Base-by-base conservation (phyloP, 352 stramenopile species). In the Plasmopara halstedii region DNA sequence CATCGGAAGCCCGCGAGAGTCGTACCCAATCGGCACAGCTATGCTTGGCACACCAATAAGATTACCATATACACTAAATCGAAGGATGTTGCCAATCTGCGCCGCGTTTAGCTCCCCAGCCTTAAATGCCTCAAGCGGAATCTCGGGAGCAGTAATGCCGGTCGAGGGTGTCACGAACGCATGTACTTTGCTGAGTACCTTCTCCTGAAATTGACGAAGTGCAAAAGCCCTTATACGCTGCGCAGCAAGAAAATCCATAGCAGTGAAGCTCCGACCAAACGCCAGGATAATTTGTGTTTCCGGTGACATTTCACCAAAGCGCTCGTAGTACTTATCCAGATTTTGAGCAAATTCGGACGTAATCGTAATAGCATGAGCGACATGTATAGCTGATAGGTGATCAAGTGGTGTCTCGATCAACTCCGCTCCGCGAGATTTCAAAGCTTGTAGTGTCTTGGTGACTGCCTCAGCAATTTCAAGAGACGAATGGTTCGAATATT, bases 161-260 rank as follows among this genome's bases (percentile, higher is more conserved):
- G 76, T 84, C n/a, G 82, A 79, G 7, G 89, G 89, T 11, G 75
- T 86, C 42, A 95, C 60, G 37, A 97, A 91, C n/a, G 84, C 79
- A 58, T 96, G 84, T 41, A 95, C 68, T 41, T 90, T 78, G 47
- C 72, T 68, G 40, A 95, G 83, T 11, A 96, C 63, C 2, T 83
- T 63, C 20, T 80, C 66, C 21, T 76, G 61, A 17, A 91, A 73
- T 43, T 91, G 71, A 23, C 82, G 59, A 48, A 94, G 58, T 1
- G 83, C 85, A 42, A 85, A 97, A 13, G 70, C 71, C 8, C 85
- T 75, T 32, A 97, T 56, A 18, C 82, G 83, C 60, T 96, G 83
- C 15, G 82, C 85, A 2, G 84, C 67, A 14, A 96, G 42, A 25
- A 95, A 79, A 52, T 97, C 89, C 35, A 77, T 61, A 8, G 75